Percentiles rank a stretch among this genome's conserved stretches.
Conservation (phyloP, 2,329 filamentous ascomycete species). For the Botrytis sinoallii region DNA sequence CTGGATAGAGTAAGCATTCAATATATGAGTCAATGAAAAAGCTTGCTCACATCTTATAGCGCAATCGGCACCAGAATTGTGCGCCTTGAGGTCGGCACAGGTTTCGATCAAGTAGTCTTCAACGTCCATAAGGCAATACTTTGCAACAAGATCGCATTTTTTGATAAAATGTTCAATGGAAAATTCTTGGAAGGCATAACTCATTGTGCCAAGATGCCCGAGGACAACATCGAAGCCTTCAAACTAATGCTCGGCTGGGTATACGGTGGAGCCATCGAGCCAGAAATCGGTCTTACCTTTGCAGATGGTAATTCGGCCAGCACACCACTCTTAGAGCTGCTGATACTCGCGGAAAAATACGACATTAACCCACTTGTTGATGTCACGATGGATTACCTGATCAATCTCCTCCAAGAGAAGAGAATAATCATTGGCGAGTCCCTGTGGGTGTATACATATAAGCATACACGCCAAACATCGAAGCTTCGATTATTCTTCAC, state of each 20-base stretch:
- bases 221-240: conserved; percentile 20
- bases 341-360: neutral
- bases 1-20: neutral
- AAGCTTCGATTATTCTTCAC: neutral
- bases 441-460: neutral
- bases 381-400: neutral
- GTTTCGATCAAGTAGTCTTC: neutral
- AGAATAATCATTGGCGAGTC: neutral
- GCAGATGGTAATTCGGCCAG: too few species aligned
- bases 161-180: conserved; percentile 23
- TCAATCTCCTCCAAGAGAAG: neutral
- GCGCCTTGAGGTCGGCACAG: neutral
- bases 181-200: conserved; percentile 14
- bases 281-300: too few species aligned
- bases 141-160: conserved; percentile 24
- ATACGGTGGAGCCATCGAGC: neutral
- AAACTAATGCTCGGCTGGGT: conserved; percentile 23
- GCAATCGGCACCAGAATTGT: neutral
- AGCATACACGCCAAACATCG: neutral
- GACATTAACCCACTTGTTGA: neutral
- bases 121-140: conserved; percentile 17
- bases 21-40: too few species aligned
- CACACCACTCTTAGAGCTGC: neutral
- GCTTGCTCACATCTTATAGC: neutral
- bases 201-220: conserved; percentile 15